Evolutionary conservation across 768 basidiomycete genomes (phyloP), one percentile per base, ranked within the genome.

Genomic region (Russula vinacea): DNA sequence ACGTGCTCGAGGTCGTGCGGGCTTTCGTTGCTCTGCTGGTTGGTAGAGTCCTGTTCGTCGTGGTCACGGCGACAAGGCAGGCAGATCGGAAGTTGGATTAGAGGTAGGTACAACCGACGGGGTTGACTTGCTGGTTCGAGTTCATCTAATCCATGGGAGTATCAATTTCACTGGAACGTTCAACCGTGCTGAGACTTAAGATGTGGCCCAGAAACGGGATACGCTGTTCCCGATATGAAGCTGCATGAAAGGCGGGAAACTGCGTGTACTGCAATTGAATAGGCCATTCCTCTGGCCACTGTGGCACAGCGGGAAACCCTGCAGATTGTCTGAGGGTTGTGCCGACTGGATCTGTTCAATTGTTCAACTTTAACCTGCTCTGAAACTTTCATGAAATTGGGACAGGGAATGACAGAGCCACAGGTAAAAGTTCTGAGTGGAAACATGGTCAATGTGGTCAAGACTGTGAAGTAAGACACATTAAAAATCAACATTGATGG

Each of bases 61-160:
- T 58, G 14, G 3, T 14, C 35, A 9, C n/a, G 19, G 16, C 26
- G 5, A 19, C 29, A 44, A 29, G 56, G 26, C 3, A 22, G 7
- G 6, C 11, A 26, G 39, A 49, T n/a, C 47, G 16, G 56, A 58
- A 58, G 47, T 17, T 58, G 1, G 57, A 49, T 26, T 58, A 37
- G 22, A 17, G 16, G 16, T 5, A 13, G 11, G 24, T 50, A n/a
- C n/a, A 50, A n/a, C n/a, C 24, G 26, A 24, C 10, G 22, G 49
- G 19, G 45, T 22, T 4, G 45, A 47, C 45, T 47, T 2, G 29
- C 2, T 29, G 29, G 29, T 29, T 29, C 5, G 29, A 29, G 29
- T 29, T 29, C 29, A 5, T 29, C 29, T n/a, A n/a, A n/a, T n/a
- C n/a, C n/a, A n/a, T n/a, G n/a, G n/a, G n/a, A n/a, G n/a, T n/a